phyloP scores from a whole-genome alignment of 1,139 yeast species.

The Spencermartinsiella ligniputridi region DNA sequence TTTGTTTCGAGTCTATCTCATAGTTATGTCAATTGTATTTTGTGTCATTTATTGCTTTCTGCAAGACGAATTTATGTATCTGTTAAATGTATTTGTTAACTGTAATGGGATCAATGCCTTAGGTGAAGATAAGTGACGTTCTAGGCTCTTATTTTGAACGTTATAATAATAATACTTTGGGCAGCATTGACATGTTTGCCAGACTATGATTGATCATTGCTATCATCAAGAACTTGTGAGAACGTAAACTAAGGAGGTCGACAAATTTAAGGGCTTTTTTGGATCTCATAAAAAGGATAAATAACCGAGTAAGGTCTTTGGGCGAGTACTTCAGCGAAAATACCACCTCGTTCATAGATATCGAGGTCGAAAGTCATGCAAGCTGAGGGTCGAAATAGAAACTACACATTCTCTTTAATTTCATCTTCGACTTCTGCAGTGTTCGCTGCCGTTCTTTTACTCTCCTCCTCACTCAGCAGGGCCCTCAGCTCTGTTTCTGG shows the following conservation, averaged over 20 bases:
- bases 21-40: too few relatives aligned
- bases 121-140: slow-evolving; percentile 67
- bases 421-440: too few relatives aligned
- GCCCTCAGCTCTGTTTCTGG: slow-evolving; percentile 16
- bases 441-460: too few relatives aligned
- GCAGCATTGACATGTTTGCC: slow-evolving; percentile 93
- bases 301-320: slow-evolving; percentile 94
- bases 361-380: too few relatives aligned
- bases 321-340: slow-evolving; percentile 83
- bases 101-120: slow-evolving; percentile 53
- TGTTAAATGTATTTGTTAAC: slow-evolving; percentile 2
- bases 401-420: too few relatives aligned
- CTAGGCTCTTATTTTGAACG: slow-evolving; percentile 95
- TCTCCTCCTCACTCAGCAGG: slow-evolving; percentile 3
- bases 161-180: slow-evolving; percentile 89
- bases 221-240: slow-evolving; percentile 92
- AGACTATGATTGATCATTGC: slow-evolving; percentile 88
- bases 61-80: too few relatives aligned
- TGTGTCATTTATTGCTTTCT: too few relatives aligned
- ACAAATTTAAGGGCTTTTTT: slow-evolving; percentile 97
- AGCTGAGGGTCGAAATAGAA: too few relatives aligned
- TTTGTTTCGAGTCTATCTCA: too few relatives aligned
- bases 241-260: slow-evolving; percentile 87
- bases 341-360: slow-evolving; percentile 98
- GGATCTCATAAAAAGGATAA: slow-evolving; percentile 93